phyloP scores from a whole-genome alignment of 805 yeast genomes.

The Pichia occidentalis region DNA sequence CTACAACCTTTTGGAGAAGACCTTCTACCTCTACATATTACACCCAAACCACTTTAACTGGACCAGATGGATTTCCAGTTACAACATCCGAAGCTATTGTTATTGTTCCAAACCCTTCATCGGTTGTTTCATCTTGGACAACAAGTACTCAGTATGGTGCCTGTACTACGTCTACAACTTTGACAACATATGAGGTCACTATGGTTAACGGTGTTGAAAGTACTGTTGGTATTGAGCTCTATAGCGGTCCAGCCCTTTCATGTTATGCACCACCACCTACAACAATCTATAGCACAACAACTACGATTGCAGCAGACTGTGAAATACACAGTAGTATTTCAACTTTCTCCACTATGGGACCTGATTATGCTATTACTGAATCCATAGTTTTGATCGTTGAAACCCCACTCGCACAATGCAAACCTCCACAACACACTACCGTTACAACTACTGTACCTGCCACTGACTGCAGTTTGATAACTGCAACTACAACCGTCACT shows the following conservation, averaged over 20 bases:
- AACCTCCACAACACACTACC: constrained; percentile 2
- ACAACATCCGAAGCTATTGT: constrained; percentile 7
- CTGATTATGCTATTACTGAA: background rate
- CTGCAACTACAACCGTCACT: background rate
- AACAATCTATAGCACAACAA: background rate
- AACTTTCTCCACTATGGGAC: background rate
- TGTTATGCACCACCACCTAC: constrained; percentile 7
- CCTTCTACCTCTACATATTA: background rate
- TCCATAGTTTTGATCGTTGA: constrained; percentile 1
- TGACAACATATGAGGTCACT: background rate
- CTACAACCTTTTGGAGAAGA: constrained; percentile 4
- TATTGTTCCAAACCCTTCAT: constrained; percentile 2
- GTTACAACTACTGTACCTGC: constrained; percentile 1
- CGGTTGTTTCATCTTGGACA: constrained; percentile 4
- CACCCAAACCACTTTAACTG: background rate
- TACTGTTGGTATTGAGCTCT: constrained; percentile 1
- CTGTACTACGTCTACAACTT: background rate
- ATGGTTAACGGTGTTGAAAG: background rate
- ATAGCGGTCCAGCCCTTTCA: constrained; percentile 4
- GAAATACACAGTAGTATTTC: background rate
- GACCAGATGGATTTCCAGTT: constrained; percentile 4
- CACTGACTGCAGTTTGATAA: background rate
- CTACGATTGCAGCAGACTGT: background rate
- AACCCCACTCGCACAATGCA: background rate
- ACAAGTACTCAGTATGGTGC: constrained; percentile 1